Evolutionary conservation across 163 green algal genomes (phyloP).

Genomic region (Prototheca wickerhamii): DNA sequence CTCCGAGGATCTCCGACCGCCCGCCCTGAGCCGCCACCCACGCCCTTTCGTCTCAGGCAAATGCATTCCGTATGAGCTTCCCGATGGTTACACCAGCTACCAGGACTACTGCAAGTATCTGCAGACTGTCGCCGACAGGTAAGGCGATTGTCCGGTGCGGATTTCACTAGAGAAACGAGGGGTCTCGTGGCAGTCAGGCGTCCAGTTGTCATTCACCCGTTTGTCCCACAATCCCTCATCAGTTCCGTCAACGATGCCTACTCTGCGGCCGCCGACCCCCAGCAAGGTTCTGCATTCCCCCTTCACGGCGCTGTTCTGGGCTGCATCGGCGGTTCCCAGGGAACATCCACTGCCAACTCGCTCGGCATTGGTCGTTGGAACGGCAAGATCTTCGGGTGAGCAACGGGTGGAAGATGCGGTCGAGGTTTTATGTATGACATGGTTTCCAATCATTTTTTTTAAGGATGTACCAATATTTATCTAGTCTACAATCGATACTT

Average conservation of each 20-base stretch:
- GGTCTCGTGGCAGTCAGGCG: neutral
- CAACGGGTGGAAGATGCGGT: neutral
- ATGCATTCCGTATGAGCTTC: neutral
- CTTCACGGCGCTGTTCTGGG: constrained; percentile 1
- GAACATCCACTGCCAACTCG: neutral
- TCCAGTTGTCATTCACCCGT: neutral
- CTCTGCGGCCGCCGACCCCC: neutral
- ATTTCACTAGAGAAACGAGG: neutral
- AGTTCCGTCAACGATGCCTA: neutral
- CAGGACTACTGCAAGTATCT: constrained; percentile 1
- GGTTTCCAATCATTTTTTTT: neutral
- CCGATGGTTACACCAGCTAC: neutral
- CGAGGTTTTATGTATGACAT: neutral
- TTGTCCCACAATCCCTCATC: neutral
- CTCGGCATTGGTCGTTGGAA: neutral
- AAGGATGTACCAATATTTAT: neutral
- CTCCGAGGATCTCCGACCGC: too few species aligned
- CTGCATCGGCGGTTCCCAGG: neutral
- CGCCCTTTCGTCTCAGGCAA: neutral
- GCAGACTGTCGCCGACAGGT: neutral
- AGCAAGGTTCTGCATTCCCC: neutral
- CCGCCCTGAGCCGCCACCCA: neutral
- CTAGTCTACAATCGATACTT: neutral
- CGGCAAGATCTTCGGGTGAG: neutral
- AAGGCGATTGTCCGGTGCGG: neutral